Evolutionary conservation across 805 yeast species (phyloP).

Genomic region (Yarrowia keelungensis): DNA sequence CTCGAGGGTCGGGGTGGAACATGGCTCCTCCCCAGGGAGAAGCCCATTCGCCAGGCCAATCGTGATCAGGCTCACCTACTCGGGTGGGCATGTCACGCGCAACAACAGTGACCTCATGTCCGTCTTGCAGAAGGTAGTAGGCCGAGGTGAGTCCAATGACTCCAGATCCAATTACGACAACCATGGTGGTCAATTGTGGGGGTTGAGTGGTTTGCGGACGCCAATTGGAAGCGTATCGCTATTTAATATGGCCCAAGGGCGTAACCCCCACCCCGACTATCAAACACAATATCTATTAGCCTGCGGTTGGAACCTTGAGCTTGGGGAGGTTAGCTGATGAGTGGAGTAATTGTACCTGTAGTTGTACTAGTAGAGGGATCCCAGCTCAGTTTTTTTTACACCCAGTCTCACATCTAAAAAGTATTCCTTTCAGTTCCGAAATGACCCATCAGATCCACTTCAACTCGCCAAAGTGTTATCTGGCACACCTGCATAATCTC

Average conservation of each 20-base stretch:
- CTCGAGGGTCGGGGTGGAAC: constrained; percentile 37
- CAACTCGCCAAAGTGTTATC: neutral
- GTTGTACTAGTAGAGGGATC: no score
- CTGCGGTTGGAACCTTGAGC: constrained; percentile 17
- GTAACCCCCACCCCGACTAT: constrained; percentile 16
- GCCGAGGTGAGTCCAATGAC: constrained; percentile 37
- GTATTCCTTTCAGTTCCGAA: no score
- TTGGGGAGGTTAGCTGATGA: neutral
- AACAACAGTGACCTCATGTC: constrained; percentile 40
- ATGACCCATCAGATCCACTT: no score
- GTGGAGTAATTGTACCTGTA: no score
- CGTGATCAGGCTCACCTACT: constrained; percentile 41
- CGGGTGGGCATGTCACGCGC: constrained; percentile 43
- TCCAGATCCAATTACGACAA: constrained; percentile 32
- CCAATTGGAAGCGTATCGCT: neutral
- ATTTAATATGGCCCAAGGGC: neutral
- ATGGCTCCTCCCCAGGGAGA: constrained; percentile 46
- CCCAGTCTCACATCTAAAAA: no score
- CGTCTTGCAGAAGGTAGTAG: constrained; percentile 24
- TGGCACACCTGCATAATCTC: constrained; percentile 15
- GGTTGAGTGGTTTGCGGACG: neutral
- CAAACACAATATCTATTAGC: constrained; percentile 13
- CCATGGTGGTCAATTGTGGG: neutral
- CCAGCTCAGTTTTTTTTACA: no score
- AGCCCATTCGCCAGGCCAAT: constrained; percentile 44